Base-by-base conservation (phyloP, 2,329 filamentous ascomycete species). In the Beauveria scarabaeidicola region DNA sequence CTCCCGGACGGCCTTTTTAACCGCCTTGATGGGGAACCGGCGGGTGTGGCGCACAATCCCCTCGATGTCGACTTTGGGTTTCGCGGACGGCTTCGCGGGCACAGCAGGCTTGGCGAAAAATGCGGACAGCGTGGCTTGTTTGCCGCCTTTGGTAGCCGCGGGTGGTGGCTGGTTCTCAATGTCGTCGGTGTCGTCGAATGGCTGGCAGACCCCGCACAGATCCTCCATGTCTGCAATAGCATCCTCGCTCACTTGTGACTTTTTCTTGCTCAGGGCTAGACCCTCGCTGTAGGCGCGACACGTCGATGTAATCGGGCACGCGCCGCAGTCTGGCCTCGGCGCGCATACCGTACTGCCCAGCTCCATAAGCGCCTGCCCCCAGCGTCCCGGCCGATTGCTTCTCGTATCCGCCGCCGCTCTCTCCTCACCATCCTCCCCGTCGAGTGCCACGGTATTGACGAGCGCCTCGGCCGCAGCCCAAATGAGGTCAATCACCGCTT, bases 321-420 rank as follows among this genome's bases (percentile, higher is more conserved):
- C 65, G 2, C 68, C 69, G 63, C 84, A 87, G 54, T 80, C 78
- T 1, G 84, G 84, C 63, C 80, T 81, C 0, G 84, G 83, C 7
- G 77, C 78, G 64, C 84, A 87, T 2, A 86, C 67, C 0, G 84
- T 87, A 63, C 82, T 85, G 3, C 84, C 84, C 4, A 87, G 73
- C 66, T 87, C 84, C 84, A 87, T 87, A 27, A 87, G 69, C 0
- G 81, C 84, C 66, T 87, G 84, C 0, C 84, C 84, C 84, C 83
- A 86, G 61, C 78, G 70, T 0, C 83, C 83, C 0, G 84, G 83
- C 23, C 79, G 69, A 56, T 81, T 76, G 58, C 78, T 84, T 15
- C 67, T 63, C 23, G 69, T 64, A 0, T 66, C 66, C 6, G 69
- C 67, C 2, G 67, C 52, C 8, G 40, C 59, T 1, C 61, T 51